These are phyloP conservation scores for Eucalyptus pauciflora DNA, from an alignment of 345 rosid species.

Conservation along the genomic window DNA sequence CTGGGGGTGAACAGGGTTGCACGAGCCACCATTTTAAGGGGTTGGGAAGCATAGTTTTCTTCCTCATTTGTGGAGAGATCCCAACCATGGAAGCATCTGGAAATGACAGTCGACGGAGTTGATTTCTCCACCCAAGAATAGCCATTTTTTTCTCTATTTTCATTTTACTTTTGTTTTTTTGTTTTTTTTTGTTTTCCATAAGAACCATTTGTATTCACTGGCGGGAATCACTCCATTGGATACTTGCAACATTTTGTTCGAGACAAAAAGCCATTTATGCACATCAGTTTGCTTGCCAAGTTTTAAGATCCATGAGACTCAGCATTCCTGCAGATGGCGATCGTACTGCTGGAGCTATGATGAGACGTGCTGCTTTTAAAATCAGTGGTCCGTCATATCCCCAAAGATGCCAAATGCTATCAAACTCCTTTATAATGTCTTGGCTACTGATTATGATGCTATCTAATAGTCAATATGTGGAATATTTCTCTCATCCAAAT, in stretches of 20 bases:
- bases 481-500: not conserved
- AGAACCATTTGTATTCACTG: not conserved
- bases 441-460: not conserved
- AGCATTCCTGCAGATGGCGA: not conserved
- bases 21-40: slow-evolving; percentile 75
- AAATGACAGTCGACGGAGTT: not conserved
- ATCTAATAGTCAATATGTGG: not conserved
- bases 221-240: not conserved
- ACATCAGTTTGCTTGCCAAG: not conserved
- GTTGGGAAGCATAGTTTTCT: slow-evolving; percentile 74
- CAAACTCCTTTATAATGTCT: not conserved
- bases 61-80: not conserved
- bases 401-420: not conserved
- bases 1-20: slow-evolving; percentile 97
- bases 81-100: not conserved
- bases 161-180: not conserved
- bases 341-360: not conserved
- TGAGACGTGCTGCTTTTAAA: not conserved
- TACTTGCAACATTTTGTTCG: not conserved
- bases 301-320: not conserved
- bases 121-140: not conserved
- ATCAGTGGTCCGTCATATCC: not conserved
- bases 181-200: not conserved
- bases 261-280: not conserved
- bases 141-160: not conserved